phyloP scores from a whole-genome alignment of 2,329 filamentous ascomycete species.

The Penicillium sp. region DNA sequence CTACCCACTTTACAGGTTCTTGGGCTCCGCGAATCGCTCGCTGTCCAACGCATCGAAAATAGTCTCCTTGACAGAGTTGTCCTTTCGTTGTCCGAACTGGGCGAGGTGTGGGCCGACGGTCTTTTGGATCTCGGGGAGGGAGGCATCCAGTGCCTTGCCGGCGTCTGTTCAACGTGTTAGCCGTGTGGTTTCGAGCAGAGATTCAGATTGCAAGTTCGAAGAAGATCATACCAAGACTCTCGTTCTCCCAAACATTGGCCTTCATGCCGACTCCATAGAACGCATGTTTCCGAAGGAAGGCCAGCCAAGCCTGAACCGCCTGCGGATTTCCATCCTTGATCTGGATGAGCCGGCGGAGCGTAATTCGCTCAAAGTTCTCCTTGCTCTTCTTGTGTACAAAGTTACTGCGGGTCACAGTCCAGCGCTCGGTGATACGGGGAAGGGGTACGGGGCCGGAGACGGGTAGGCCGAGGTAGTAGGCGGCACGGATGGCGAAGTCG shows the following conservation, averaged over 20 bases:
- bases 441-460: slow-evolving; percentile 84
- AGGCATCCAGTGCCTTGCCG: slow-evolving; percentile 42
- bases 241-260: slow-evolving; percentile 92
- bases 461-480: slow-evolving; percentile 88
- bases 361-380: slow-evolving; percentile 96
- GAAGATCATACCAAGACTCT: slow-evolving; percentile 63
- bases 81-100: slow-evolving; percentile 44
- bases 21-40: slow-evolving; percentile 39
- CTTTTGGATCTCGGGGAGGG: slow-evolving; percentile 41
- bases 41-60: slow-evolving; percentile 40
- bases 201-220: neutral
- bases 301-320: slow-evolving; percentile 86
- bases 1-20: slow-evolving; percentile 22
- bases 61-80: slow-evolving; percentile 29
- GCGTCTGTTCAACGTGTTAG: slow-evolving; percentile 37
- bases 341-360: slow-evolving; percentile 80
- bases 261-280: slow-evolving; percentile 99
- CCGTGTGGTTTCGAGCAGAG: neutral
- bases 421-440: slow-evolving; percentile 83
- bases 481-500: slow-evolving; percentile 91
- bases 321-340: slow-evolving; percentile 91
- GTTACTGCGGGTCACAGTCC: slow-evolving; percentile 85
- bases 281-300: slow-evolving; percentile 86
- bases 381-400: slow-evolving; percentile 98
- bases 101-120: slow-evolving; percentile 43